Base-by-base conservation (phyloP, 768 basidiomycete genomes). In the Tricholoma furcatifolium region DNA sequence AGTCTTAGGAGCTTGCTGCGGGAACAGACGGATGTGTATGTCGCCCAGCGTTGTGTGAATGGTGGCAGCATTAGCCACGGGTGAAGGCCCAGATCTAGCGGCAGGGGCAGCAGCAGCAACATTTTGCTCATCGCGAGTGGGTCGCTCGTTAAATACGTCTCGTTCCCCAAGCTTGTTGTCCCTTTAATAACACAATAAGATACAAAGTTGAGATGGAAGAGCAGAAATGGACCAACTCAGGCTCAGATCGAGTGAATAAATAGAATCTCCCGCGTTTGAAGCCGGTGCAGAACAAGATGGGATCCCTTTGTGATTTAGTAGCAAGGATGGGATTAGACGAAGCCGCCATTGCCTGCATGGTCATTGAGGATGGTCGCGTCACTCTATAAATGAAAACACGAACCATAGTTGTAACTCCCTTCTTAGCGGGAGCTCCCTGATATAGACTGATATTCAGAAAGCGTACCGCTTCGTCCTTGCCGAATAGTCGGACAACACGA, bases 71-170 rank as follows among this genome's bases (percentile, higher is more conserved):
- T 85, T 83, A 20, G 93, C 89, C 30, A 93, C 70, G 0, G 84
- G 83, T 1, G 90, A 87, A 6, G 85, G 84, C 1, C 85, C 81
- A 51, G 73, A 67, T 60, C 70, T 72, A 11, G 78, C 63, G 1
- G 70, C 67, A 14, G 79, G 70, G 3, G 81, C 76, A 1, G 88
- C 75, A 7, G 86, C 69, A 3, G 93, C 93, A 43, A 95, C 83
- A 27, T 83, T 88, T 67, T 93, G 94, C 64, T 99, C 97, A 66
- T 98, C 97, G 46, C 94, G 82, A 1, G 96, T 98, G 2, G 97
- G 97, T 42, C 89, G 82, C 70, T 99, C 97, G 68, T 99, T 99
- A 82, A 98, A 98, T 50, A 99, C 87, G 60, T 99, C 97, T 52
- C 97, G 87, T 58, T 98, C 96, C 27, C 84, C 84, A 1, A 83